Conservation (phyloP, 1,139 yeast genomes). For the Hemisphaericaspora subhashii region DNA sequence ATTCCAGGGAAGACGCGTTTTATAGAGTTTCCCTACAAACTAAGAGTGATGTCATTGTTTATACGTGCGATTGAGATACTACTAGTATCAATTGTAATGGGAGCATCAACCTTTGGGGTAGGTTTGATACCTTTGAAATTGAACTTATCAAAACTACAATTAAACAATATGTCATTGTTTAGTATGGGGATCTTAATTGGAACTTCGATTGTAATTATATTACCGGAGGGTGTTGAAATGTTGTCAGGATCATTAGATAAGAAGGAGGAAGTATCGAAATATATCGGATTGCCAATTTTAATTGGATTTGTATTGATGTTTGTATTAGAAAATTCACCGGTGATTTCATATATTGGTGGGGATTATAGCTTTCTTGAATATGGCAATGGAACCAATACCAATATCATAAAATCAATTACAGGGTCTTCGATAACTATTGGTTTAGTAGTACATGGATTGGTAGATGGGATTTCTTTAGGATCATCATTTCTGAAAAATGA, state of each 20-base stretch:
- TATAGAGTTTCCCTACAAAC: no score
- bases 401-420: slow-evolving; percentile 21
- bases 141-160: slow-evolving; percentile 17
- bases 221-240: slow-evolving; percentile 69
- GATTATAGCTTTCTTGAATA: slow-evolving; percentile 1
- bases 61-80: slow-evolving; percentile 8
- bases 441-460: slow-evolving; percentile 61
- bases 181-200: slow-evolving; percentile 68
- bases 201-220: slow-evolving; percentile 60
- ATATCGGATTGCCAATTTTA: slow-evolving; percentile 35
- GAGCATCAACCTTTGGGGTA: slow-evolving; percentile 28
- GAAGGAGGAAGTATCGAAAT: slow-evolving; percentile 18
- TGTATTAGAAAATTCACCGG: slow-evolving; percentile 41
- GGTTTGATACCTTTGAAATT: slow-evolving; percentile 34
- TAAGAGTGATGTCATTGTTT: slow-evolving; percentile 3
- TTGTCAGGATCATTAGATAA: slow-evolving; percentile 30
- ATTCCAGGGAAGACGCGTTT: no score
- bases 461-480: slow-evolving; percentile 78
- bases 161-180: slow-evolving; percentile 38
- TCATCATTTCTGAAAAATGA: slow-evolving; percentile 52
- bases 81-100: slow-evolving; percentile 24
- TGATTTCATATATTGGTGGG: slow-evolving; percentile 16
- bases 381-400: slow-evolving; percentile 3
- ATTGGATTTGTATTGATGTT: slow-evolving; percentile 56
- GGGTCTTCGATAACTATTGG: slow-evolving; percentile 56